These are phyloP conservation scores for Phytopythium sindhum DNA, from an alignment of 352 stramenopile genomes.

Conservation along the genomic window DNA sequence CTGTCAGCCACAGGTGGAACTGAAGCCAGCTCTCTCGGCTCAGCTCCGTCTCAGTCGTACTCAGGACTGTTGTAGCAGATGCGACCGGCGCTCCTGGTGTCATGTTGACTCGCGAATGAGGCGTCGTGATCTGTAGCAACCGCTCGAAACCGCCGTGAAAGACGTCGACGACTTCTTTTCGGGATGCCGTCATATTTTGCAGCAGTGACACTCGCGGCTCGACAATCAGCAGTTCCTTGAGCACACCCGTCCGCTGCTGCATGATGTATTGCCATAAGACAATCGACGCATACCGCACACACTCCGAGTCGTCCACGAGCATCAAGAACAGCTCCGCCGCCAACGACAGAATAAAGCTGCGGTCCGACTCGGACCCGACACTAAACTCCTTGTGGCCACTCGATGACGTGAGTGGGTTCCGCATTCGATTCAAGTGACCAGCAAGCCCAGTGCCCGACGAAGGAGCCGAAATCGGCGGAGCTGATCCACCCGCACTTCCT, in stretches of 20 bases:
- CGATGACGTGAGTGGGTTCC: conserved; percentile 29
- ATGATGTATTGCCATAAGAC: conserved; percentile 71
- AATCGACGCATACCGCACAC: conserved; percentile 43
- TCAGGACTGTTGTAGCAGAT: too few species aligned
- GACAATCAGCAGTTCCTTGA: conserved; percentile 77
- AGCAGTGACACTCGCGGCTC: conserved; percentile 62
- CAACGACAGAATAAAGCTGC: conserved; percentile 65
- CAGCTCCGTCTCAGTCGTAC: conserved; percentile 8
- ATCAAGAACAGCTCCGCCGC: conserved; percentile 56
- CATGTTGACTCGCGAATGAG: not conserved
- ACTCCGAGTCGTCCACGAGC: conserved; percentile 55
- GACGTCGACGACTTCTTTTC: conserved; percentile 72
- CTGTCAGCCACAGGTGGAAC: conserved; percentile 78
- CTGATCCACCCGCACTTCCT: not conserved
- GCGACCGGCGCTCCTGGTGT: not conserved
- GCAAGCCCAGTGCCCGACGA: conserved; percentile 11
- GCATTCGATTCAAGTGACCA: conserved; percentile 43
- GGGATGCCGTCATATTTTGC: conserved; percentile 65
- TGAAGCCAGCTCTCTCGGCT: conserved; percentile 67
- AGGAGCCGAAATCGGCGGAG: not conserved
- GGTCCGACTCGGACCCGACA: conserved; percentile 64
- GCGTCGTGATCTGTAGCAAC: conserved; percentile 38
- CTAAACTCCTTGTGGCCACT: conserved; percentile 63
- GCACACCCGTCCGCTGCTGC: conserved; percentile 57
- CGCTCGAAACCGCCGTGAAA: conserved; percentile 75